A percentile compares a stretch with the other conserved stretches of the same genome.
Evolutionary conservation across 129 eudicot genomes (phyloP).

Genomic region (Saposhnikovia divaricata): DNA sequence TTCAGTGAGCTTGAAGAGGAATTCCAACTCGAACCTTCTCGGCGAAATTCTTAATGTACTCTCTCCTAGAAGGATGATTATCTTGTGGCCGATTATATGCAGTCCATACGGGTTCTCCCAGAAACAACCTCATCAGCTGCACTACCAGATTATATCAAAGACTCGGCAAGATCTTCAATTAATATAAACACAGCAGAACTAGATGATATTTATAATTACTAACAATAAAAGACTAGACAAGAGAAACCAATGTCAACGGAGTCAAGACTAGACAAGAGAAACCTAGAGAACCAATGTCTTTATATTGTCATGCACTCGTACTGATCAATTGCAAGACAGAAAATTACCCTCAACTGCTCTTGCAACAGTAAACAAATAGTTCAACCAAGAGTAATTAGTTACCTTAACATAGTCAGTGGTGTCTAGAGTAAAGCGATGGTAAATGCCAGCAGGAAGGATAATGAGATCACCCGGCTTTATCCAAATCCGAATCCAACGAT

Average conservation of each 20-base stretch:
- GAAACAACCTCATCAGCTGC: slow-evolving; percentile 86
- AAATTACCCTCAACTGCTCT: background rate
- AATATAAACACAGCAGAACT: background rate
- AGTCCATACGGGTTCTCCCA: slow-evolving; percentile 95
- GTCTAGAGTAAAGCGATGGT: slow-evolving; percentile 92
- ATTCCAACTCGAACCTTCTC: slow-evolving; percentile 30
- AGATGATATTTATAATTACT: background rate
- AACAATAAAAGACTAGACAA: too few relatives aligned
- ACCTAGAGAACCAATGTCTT: background rate
- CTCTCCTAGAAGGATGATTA: slow-evolving; percentile 77
- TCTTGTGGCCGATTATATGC: slow-evolving; percentile 83
- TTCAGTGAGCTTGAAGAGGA: slow-evolving; percentile 61
- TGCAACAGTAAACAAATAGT: background rate
- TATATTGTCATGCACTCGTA: background rate
- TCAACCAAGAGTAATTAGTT: slow-evolving; percentile 1
- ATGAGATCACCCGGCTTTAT: slow-evolving; percentile 78
- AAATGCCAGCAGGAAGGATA: slow-evolving; percentile 83
- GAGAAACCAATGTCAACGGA: too few relatives aligned
- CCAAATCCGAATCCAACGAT: slow-evolving; percentile 89
- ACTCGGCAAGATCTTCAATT: background rate
- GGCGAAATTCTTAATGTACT: slow-evolving; percentile 41
- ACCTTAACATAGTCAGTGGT: slow-evolving; percentile 84
- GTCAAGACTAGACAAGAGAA: background rate
- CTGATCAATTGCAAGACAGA: background rate
- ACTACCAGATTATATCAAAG: slow-evolving; percentile 1